Evolutionary conservation across 139 green algal species (phyloP), one percentile per base, ranked within the genome.

Genomic region (Closterium sp.): DNA sequence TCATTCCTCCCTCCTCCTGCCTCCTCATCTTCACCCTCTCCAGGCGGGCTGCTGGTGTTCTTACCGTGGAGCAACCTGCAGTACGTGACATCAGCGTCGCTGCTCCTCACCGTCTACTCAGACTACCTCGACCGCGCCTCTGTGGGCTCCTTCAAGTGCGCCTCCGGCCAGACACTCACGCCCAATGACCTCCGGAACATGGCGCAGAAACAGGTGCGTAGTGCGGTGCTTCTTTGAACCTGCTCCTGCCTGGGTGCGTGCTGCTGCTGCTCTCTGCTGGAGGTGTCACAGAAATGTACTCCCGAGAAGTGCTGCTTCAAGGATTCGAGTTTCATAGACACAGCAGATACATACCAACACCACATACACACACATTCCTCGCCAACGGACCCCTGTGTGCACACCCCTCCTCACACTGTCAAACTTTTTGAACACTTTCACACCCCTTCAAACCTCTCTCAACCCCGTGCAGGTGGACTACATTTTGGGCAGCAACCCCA

Each of bases 401-500:
- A n/a, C n/a, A n/a, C n/a, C n/a, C n/a, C n/a, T n/a, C n/a, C n/a
- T n/a, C n/a, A n/a, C n/a, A n/a, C n/a, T n/a, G n/a, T n/a, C n/a
- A n/a, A n/a, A n/a, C n/a, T n/a, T n/a, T n/a, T n/a, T n/a, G n/a
- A n/a, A n/a, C n/a, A n/a, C n/a, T n/a, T n/a, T n/a, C n/a, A n/a
- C n/a, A n/a, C n/a, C n/a, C n/a, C n/a, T n/a, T n/a, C n/a, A n/a
- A n/a, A n/a, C n/a, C n/a, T n/a, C n/a, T n/a, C n/a, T n/a, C n/a
- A n/a, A n/a, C n/a, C n/a, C n/a, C n/a, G n/a, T n/a, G 10, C 50
- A 73, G 50, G 50, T 73, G 50, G 50, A 93, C 85, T 94, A 94
- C 70, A 34, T 94, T 4, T 42, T 93, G 19, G 91, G 91, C 88
- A 70, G 28, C 62, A 94, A 94, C 91, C 45, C 87, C 28, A 34